phyloP scores from a whole-genome alignment of 139 green algal species.

The Micractinium conductrix region DNA sequence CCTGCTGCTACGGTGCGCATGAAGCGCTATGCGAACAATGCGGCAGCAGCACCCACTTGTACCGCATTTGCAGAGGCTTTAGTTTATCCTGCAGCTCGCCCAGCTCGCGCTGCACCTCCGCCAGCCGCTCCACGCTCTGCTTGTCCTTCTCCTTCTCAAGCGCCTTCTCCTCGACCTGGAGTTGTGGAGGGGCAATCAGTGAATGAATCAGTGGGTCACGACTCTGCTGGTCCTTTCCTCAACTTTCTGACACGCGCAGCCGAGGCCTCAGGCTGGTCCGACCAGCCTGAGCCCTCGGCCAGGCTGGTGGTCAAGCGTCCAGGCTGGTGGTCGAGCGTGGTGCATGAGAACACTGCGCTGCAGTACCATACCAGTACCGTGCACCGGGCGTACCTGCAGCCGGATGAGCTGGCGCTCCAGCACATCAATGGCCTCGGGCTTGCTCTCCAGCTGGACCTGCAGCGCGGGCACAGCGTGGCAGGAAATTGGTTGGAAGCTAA shows the following conservation, averaged over 20 bases:
- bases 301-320: too few relatives aligned
- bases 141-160: constrained; percentile 93
- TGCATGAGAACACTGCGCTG: neutral
- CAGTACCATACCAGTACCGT: neutral
- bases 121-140: constrained; percentile 63
- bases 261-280: too few relatives aligned
- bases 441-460: constrained; percentile 76
- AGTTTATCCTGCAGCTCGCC: constrained; percentile 78
- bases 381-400: constrained; percentile 54
- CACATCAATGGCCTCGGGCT: constrained; percentile 85
- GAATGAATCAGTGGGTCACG: too few relatives aligned
- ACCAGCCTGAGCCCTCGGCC: too few relatives aligned
- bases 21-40: too few relatives aligned
- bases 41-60: constrained; percentile 45
- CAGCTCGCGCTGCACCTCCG: constrained; percentile 79
- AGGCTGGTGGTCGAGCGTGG: too few relatives aligned
- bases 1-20: too few relatives aligned
- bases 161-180: constrained; percentile 78
- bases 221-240: too few relatives aligned
- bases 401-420: constrained; percentile 75
- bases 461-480: too few relatives aligned
- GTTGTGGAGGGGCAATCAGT: too few relatives aligned
- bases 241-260: too few relatives aligned
- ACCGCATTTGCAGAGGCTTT: constrained; percentile 81
- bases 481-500: too few relatives aligned